These are phyloP conservation scores for Geranium incanum DNA, from an alignment of 441 rosid genomes.

Conservation along the genomic window DNA sequence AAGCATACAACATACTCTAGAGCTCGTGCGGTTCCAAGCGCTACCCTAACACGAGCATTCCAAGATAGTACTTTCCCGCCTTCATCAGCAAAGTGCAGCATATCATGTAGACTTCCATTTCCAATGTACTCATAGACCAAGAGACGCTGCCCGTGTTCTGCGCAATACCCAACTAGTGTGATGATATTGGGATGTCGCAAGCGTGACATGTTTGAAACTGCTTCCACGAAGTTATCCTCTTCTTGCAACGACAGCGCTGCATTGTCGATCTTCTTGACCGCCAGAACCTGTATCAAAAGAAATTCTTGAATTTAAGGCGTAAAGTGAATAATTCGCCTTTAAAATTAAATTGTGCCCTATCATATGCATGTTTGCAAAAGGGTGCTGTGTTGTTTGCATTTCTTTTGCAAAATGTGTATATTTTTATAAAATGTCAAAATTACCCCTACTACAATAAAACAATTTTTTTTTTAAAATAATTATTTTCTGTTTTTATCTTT, in stretches of 20 bases:
- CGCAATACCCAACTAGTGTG: constrained; percentile 85
- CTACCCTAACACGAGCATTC: constrained; percentile 72
- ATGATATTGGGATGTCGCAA: constrained; percentile 78
- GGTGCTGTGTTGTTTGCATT: too few species aligned
- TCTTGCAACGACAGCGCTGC: constrained; percentile 26
- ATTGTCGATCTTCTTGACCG: constrained; percentile 1
- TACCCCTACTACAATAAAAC: too few species aligned
- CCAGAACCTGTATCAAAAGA: neutral
- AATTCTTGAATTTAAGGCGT: neutral
- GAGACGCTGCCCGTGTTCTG: constrained; percentile 90
- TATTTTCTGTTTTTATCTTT: too few species aligned
- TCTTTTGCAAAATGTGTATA: too few species aligned
- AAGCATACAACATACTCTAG: constrained; percentile 56
- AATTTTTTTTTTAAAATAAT: too few species aligned
- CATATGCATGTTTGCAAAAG: too few species aligned
- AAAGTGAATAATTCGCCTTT: constrained; percentile 42
- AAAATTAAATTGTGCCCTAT: too few species aligned
- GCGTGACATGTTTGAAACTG: constrained; percentile 63
- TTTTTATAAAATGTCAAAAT: too few species aligned
- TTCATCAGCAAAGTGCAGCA: constrained; percentile 73
- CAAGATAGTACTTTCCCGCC: constrained; percentile 54
- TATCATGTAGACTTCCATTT: constrained; percentile 73
- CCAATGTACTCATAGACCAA: constrained; percentile 76
- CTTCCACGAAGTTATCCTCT: constrained; percentile 67
- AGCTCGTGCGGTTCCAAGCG: constrained; percentile 92